Evolutionary conservation across 2,329 filamentous ascomycete species (phyloP), one percentile per base, ranked within the genome.

Genomic region (Zasmidium angulare): DNA sequence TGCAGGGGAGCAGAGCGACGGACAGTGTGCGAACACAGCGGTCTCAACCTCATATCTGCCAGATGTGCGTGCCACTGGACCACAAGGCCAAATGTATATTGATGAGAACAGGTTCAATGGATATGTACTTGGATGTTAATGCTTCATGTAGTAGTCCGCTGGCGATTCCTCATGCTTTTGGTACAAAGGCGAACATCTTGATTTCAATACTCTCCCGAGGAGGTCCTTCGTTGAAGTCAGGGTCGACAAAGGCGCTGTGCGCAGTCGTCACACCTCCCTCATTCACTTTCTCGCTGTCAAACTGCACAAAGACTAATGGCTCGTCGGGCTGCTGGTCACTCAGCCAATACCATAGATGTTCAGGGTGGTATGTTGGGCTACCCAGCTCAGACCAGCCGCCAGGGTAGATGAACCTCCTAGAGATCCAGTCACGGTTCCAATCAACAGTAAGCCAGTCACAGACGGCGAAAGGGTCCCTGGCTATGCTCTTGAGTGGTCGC

Each of bases 281-380:
- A 2, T 31, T 47, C 9, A 47, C 26, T 12, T 14, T 9, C 19
- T 50, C 31, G 22, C 50, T 53, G 21, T 58, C 49, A 29, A 31
- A 53, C 96, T 58, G 96, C 43, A 50, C 17, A 40, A 58, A 53
- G 36, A 53, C 36, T 75, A 26, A 96, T 68, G 80, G 93, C 89
- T 68, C 93, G 12, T 12, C 11, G 3, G 53, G 58, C 26, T 31
- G 14, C 49, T 60, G 53, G 3, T 49, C 2, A 6, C 52, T 24
- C n/a, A 56, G 19, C n/a, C 51, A 56, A 26, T 56, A 60, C 58
- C 53, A 60, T n/a, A 43, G 14, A 20, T 60, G 53, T 1, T 53
- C n/a, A 4, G 48, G 11, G 12, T 29, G 51, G 19, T 60, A 23
- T 3, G 24, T 47, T 2, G 55, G 47, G 14, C 17, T 23, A 1